Evolutionary conservation across 768 basidiomycete genomes (phyloP), one percentile per base, ranked within the genome.

Genomic region (Pulveroboletus sp.): DNA sequence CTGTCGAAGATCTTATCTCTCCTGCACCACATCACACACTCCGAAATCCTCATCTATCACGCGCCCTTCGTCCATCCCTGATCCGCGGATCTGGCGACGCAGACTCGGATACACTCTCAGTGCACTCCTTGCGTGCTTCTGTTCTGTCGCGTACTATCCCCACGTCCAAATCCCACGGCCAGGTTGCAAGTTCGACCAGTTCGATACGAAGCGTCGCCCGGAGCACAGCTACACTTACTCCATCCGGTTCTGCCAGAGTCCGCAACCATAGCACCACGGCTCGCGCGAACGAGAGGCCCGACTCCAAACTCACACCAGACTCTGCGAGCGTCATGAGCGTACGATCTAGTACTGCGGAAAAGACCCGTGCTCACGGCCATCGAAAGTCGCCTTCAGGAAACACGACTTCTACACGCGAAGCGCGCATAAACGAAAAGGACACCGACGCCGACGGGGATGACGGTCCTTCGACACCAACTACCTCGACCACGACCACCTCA

Each of bases 241-340:
- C 56, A 11, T 30, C 54, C 5, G 58, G 49, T 11, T 52, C 61
- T 2, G 29, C 50, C 11, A 57, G 63, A 31, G 43, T 55, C 17
- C 57, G 64, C 37, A 58, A 67, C 40, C 58, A 64, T 13, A 65
- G 64, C 41, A 67, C 64, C 9, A 30, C 50, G 48, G 56, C 61
- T 10, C 57, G 61, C 6, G 51, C 51, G 16, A 53, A 59, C n/a
- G 72, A 73, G 27, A 65, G 82, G 16, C 86, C 86, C 3, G 87
- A 89, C 55, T 88, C 85, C 6, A 88, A 89, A 59, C 72, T 88
- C 9, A 85, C 83, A 3, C 85, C 85, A 3, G 73, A 69, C 31
- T 60, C 64, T 30, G 56, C 58, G 23, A 68, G 66, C 8, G 29
- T 60, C 40, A 53, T 38, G 23, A 69, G 67, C 7, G 49, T 53